A percentile compares a stretch with the other conserved stretches of the same genome.
These are phyloP conservation scores for Parastagonospora avenae DNA, from an alignment of 2,329 filamentous ascomycete genomes.

Conservation along the genomic window DNA sequence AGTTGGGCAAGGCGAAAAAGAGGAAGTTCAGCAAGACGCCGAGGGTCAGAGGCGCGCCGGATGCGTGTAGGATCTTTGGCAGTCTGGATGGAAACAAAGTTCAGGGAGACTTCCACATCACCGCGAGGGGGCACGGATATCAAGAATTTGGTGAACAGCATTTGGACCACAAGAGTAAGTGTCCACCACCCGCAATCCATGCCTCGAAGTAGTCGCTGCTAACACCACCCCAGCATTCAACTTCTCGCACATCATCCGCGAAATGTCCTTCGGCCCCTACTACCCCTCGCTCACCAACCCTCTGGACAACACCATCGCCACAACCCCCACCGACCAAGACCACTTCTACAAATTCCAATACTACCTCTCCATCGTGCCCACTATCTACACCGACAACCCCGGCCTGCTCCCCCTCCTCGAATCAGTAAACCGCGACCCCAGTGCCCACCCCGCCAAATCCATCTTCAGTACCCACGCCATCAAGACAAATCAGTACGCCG, in stretches of 20 bases:
- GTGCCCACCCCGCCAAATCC: constrained; percentile 41
- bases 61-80: constrained; percentile 89
- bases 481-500: constrained; percentile 96
- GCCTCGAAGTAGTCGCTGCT: constrained; percentile 7
- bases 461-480: constrained; percentile 62
- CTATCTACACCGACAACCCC: constrained; percentile 72
- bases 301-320: constrained; percentile 89
- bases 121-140: constrained; percentile 94
- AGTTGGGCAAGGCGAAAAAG: constrained; percentile 74
- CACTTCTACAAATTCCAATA: constrained; percentile 98
- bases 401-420: constrained; percentile 55
- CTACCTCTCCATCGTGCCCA: constrained; percentile 93
- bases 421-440: constrained; percentile 42
- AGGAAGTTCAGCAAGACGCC: constrained; percentile 76
- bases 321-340: constrained; percentile 71
- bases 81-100: constrained; percentile 94
- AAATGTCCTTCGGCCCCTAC: constrained; percentile 96
- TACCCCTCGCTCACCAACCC: constrained; percentile 94
- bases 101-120: constrained; percentile 97
- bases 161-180: constrained; percentile 78
- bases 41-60: constrained; percentile 60
- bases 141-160: constrained; percentile 73
- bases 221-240: constrained; percentile 75
- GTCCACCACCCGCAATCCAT: not conserved
- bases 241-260: constrained; percentile 95